Percentiles rank a stretch among this genome's conserved stretches.
Conservation (phyloP, 495 filamentous ascomycete species). For the Aeminium ludgeri region DNA sequence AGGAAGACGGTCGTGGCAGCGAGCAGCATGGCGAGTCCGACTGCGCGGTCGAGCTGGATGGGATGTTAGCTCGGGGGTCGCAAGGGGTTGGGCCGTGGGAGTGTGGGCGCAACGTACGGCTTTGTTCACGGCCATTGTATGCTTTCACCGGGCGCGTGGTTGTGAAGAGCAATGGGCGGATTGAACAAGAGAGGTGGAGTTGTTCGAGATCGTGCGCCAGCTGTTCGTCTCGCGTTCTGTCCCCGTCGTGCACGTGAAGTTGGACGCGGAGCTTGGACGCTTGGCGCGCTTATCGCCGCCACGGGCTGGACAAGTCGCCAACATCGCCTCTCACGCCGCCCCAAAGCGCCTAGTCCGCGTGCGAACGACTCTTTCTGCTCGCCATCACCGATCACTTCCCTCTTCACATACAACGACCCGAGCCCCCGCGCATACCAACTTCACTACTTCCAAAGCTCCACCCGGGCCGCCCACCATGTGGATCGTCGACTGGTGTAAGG, state of each 20-base stretch:
- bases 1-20: slow-evolving; percentile 88
- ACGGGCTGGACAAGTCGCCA: too few relatives aligned
- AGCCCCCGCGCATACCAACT: too few relatives aligned
- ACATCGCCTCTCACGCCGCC: too few relatives aligned
- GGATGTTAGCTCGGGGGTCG: slow-evolving; percentile 5
- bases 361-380: background rate
- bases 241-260: too few relatives aligned
- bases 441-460: too few relatives aligned
- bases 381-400: background rate
- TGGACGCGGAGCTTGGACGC: too few relatives aligned
- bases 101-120: background rate
- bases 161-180: too few relatives aligned
- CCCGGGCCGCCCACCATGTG: slow-evolving; percentile 46
- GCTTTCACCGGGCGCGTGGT: background rate
- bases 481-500: slow-evolving; percentile 83
- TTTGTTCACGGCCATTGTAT: slow-evolving; percentile 4
- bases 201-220: background rate
- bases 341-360: too few relatives aligned
- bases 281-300: too few relatives aligned
- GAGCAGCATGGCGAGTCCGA: slow-evolving; percentile 95
- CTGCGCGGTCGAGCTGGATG: slow-evolving; percentile 75
- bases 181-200: background rate
- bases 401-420: too few relatives aligned
- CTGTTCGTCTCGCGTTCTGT: background rate
- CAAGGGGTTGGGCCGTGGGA: background rate